Percentiles rank a stretch among this genome's conserved stretches.
phyloP scores from a whole-genome alignment of 192 early-diverging fungal species.

The Entomortierella parvispora region DNA sequence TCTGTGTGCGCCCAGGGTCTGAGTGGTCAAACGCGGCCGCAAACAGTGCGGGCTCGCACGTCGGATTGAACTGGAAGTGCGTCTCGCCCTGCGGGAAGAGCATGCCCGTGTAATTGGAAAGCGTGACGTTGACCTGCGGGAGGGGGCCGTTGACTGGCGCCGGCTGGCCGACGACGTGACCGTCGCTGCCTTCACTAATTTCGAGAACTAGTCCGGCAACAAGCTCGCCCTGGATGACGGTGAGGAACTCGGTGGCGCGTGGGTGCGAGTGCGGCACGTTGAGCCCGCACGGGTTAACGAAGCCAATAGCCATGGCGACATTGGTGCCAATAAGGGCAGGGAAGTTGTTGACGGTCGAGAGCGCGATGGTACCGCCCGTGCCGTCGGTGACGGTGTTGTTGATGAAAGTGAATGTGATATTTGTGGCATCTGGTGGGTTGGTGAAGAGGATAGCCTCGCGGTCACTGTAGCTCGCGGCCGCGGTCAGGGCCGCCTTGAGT shows the following conservation, averaged over 20 bases:
- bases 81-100: slow-evolving; percentile 20
- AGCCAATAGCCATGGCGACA: slow-evolving; percentile 24
- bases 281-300: slow-evolving; percentile 21
- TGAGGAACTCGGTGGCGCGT: slow-evolving; percentile 30
- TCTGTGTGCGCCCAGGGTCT: slow-evolving; percentile 16
- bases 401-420: slow-evolving; percentile 20
- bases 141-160: neutral
- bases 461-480: slow-evolving; percentile 3
- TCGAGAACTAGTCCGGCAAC: slow-evolving; percentile 17
- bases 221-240: slow-evolving; percentile 22
- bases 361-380: slow-evolving; percentile 8
- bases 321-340: slow-evolving; percentile 19
- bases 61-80: slow-evolving; percentile 21
- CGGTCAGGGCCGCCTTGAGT: slow-evolving; percentile 1
- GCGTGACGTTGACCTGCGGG: slow-evolving; percentile 11
- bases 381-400: slow-evolving; percentile 9
- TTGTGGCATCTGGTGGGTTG: slow-evolving; percentile 5
- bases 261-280: slow-evolving; percentile 28
- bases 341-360: slow-evolving; percentile 16
- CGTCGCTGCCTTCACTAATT: neutral
- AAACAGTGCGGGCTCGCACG: slow-evolving; percentile 16
- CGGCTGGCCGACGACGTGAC: slow-evolving; percentile 6
- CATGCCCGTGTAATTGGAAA: slow-evolving; percentile 8
- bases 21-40: slow-evolving; percentile 14
- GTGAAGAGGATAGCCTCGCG: slow-evolving; percentile 9